These are phyloP conservation scores for Beauveria brongniartii DNA, from an alignment of 2,329 filamentous ascomycete species.

Conservation along the genomic window DNA sequence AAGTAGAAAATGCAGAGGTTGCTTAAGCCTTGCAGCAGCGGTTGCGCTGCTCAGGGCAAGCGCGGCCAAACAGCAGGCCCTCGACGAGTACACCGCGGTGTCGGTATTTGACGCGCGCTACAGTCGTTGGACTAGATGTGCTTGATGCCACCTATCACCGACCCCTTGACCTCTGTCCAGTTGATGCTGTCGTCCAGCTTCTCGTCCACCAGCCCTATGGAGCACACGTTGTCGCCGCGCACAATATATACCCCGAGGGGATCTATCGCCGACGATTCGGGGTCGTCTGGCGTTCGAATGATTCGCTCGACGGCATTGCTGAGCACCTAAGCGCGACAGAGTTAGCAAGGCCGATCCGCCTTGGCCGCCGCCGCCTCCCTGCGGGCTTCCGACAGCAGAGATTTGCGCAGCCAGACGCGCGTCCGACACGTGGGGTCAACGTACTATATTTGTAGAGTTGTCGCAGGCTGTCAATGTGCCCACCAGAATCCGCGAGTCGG, in stretches of 20 bases:
- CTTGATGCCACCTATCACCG: constrained; percentile 76
- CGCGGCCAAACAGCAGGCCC: background rate
- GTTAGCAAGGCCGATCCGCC: background rate
- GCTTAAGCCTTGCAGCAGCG: background rate
- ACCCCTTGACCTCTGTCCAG: constrained; percentile 84
- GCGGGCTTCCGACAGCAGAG: background rate
- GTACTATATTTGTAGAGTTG: constrained; percentile 79
- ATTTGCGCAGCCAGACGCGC: background rate
- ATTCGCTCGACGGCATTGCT: constrained; percentile 79
- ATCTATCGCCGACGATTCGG: constrained; percentile 71
- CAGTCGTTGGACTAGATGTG: constrained; percentile 41
- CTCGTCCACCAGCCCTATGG: constrained; percentile 85
- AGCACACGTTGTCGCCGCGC: constrained; percentile 86
- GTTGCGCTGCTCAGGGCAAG: background rate
- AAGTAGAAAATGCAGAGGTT: background rate
- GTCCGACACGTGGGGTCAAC: constrained; percentile 13
- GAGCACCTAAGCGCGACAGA: constrained; percentile 50
- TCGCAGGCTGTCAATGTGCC: constrained; percentile 82
- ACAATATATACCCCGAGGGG: constrained; percentile 86
- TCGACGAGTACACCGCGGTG: too few species aligned
- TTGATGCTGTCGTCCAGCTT: constrained; percentile 82
- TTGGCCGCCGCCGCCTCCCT: background rate
- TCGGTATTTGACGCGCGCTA: background rate
- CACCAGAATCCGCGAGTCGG: constrained; percentile 79
- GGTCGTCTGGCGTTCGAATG: constrained; percentile 77